Evolutionary conservation across 768 basidiomycete genomes (phyloP).

Genomic region (Agaricus blazei): DNA sequence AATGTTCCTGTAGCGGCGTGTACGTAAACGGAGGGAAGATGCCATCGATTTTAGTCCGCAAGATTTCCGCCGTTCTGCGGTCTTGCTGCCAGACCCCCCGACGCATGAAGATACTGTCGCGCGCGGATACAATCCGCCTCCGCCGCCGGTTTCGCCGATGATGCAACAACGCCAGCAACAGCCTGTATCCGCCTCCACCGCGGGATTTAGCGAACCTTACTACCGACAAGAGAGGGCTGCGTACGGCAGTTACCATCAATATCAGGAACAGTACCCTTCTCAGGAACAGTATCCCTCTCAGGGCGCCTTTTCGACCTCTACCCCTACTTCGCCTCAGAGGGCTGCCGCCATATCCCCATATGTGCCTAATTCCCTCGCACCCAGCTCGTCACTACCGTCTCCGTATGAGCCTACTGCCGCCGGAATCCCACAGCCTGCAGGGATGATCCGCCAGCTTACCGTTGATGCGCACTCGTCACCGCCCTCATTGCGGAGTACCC

Average conservation of each 20-base stretch:
- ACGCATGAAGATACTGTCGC: slow-evolving; percentile 33
- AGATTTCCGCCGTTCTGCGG: slow-evolving; percentile 62
- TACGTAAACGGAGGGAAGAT: slow-evolving; percentile 32
- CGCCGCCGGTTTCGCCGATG: slow-evolving; percentile 55
- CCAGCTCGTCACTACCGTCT: slow-evolving; percentile 12
- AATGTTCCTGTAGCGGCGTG: slow-evolving; percentile 32
- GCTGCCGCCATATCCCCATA: slow-evolving; percentile 17
- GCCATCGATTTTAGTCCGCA: slow-evolving; percentile 42
- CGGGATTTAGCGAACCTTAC: slow-evolving; percentile 20
- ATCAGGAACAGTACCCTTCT: slow-evolving; percentile 20
- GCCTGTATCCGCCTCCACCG: slow-evolving; percentile 27
- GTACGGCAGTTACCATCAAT: slow-evolving; percentile 12
- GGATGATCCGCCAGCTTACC: slow-evolving; percentile 18
- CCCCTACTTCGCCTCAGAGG: slow-evolving; percentile 24
- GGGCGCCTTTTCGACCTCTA: slow-evolving; percentile 26
- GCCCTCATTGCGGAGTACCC: slow-evolving; percentile 8
- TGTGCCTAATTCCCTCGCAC: slow-evolving; percentile 11
- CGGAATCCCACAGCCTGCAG: slow-evolving; percentile 9
- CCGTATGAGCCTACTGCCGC: slow-evolving; percentile 13
- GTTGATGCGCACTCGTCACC: slow-evolving; percentile 15
- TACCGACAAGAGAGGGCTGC: slow-evolving; percentile 15
- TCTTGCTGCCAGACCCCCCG: slow-evolving; percentile 51
- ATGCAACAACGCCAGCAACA: slow-evolving; percentile 42
- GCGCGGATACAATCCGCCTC: slow-evolving; percentile 42
- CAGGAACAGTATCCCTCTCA: slow-evolving; percentile 20